Percentiles rank a stretch among this genome's conserved stretches.
Evolutionary conservation across 768 basidiomycete species (phyloP).

Genomic region (Lanmaoa rubissima): DNA sequence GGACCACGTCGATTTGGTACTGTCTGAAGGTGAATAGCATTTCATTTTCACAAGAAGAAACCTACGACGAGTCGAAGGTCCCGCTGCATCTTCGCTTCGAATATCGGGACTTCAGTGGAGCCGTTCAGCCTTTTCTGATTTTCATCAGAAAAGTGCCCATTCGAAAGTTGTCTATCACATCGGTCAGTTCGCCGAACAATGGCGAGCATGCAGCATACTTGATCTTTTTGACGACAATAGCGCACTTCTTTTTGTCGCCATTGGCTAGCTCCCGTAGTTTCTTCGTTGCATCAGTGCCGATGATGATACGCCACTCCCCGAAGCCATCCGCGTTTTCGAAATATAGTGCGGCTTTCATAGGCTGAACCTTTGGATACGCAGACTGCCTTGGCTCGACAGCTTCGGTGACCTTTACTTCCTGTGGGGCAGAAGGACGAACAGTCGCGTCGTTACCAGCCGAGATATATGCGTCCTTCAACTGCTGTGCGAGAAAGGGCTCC

Average conservation of each 20-base stretch:
- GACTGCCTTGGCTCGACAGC: slow-evolving; percentile 16
- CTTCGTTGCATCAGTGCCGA: slow-evolving; percentile 48
- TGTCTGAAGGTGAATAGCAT: slow-evolving; percentile 14
- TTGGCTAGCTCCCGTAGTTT: slow-evolving; percentile 48
- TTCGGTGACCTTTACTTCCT: not conserved
- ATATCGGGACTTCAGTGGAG: slow-evolving; percentile 52
- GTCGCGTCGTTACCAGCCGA: not conserved
- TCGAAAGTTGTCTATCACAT: slow-evolving; percentile 56
- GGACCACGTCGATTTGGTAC: slow-evolving; percentile 51
- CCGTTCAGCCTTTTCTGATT: slow-evolving; percentile 63
- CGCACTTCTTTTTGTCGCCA: slow-evolving; percentile 45
- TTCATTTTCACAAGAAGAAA: not conserved
- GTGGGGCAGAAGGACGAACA: not conserved
- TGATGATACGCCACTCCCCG: slow-evolving; percentile 62
- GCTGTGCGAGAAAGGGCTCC: slow-evolving; percentile 11
- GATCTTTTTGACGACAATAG: slow-evolving; percentile 65
- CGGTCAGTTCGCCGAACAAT: not conserved
- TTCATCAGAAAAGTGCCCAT: slow-evolving; percentile 64
- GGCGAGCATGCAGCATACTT: slow-evolving; percentile 38
- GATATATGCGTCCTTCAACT: slow-evolving; percentile 11
- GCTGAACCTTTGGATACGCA: slow-evolving; percentile 49
- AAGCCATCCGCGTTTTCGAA: slow-evolving; percentile 59
- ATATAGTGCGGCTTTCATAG: slow-evolving; percentile 59
- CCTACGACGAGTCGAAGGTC: slow-evolving; percentile 52
- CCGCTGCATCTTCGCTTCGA: slow-evolving; percentile 64